Conservation (phyloP, 2,329 filamentous ascomycete species). For the Cryphonectria parasitica region DNA sequence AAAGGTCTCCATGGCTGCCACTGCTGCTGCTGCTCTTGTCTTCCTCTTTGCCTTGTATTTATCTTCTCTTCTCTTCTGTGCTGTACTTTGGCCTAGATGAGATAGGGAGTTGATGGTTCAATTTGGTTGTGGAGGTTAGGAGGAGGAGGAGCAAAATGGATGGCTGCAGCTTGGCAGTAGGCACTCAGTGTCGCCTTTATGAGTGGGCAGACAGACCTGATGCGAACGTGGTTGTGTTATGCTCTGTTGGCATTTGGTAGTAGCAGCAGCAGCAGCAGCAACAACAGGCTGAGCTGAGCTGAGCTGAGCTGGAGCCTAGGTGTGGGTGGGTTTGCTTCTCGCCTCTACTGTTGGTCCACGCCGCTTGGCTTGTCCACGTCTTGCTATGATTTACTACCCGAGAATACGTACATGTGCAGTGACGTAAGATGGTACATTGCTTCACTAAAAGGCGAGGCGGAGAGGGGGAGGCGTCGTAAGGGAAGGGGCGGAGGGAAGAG, state of each 20-base stretch:
- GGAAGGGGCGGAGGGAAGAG: not conserved
- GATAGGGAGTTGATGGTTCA: not conserved
- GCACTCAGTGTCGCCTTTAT: not conserved
- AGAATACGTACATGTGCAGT: not conserved
- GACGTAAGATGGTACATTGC: not conserved
- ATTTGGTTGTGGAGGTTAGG: not conserved
- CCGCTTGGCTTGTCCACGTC: not conserved
- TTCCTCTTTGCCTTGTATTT: not conserved
- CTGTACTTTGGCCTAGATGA: not conserved
- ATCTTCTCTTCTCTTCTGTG: not conserved
- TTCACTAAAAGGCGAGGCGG: too few species aligned
- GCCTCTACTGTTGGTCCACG: constrained; percentile 3
- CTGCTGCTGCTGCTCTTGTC: not conserved
- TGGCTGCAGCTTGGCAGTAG: not conserved
- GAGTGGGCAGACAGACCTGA: not conserved
- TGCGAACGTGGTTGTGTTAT: not conserved
- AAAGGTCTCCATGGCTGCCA: constrained; percentile 54
- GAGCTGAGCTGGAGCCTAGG: not conserved
- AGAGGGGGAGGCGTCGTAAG: too few species aligned
- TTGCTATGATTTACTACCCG: not conserved
- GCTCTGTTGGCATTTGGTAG: not conserved
- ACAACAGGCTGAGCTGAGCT: not conserved
- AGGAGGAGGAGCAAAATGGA: not conserved
- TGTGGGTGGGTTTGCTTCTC: not conserved
- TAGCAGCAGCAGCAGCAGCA: not conserved